Evolutionary conservation across 2,329 filamentous ascomycete genomes (phyloP).

Genomic region (Fusarium brevicatenulatum): DNA sequence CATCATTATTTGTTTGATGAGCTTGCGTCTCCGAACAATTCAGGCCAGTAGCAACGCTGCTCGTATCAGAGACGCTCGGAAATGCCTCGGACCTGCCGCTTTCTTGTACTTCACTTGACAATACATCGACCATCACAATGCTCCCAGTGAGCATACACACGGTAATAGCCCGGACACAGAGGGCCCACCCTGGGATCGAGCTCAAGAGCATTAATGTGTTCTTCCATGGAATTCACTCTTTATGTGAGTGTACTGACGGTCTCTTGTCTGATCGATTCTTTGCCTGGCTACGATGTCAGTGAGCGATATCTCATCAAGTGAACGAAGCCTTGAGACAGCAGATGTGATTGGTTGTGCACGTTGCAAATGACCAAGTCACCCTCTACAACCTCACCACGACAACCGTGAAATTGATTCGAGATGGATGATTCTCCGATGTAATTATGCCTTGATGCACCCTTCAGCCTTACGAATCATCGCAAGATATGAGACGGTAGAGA

Average conservation of each 20-base stretch:
- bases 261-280: not conserved
- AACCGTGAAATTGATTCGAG: not conserved
- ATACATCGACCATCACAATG: not conserved
- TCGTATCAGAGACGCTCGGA: not conserved
- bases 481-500: not conserved
- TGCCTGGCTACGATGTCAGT: not conserved
- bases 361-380: not conserved
- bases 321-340: not conserved
- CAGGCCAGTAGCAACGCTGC: not conserved
- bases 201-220: no score
- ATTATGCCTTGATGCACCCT: not conserved
- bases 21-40: no score
- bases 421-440: no score
- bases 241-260: no score
- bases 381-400: not conserved
- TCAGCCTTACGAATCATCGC: not conserved
- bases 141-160: not conserved
- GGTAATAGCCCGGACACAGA: not conserved
- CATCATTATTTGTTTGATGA: not conserved
- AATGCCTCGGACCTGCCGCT: not conserved
- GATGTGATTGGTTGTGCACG: no score
- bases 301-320: not conserved
- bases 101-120: not conserved
- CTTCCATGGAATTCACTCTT: no score
- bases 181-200: not conserved